Conservation (phyloP, 805 yeast genomes). For the Scheffersomyces spartinae region DNA sequence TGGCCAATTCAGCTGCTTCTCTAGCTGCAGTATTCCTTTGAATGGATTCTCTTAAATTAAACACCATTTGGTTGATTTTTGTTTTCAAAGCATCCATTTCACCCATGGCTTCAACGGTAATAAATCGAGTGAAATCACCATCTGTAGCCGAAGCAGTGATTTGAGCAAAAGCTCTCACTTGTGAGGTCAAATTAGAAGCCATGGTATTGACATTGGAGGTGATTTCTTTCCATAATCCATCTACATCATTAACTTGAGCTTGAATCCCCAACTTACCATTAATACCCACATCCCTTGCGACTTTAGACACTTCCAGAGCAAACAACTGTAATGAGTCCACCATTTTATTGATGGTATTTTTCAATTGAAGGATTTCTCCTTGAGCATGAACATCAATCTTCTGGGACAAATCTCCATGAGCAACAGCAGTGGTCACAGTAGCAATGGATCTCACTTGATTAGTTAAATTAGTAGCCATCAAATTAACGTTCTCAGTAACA, state of each 20-base stretch:
- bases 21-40: slow-evolving; percentile 89
- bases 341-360: slow-evolving; percentile 83
- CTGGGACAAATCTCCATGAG: slow-evolving; percentile 77
- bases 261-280: slow-evolving; percentile 90
- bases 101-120: slow-evolving; percentile 86
- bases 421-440: slow-evolving; percentile 85
- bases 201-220: slow-evolving; percentile 85
- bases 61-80: slow-evolving; percentile 70
- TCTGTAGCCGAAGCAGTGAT: slow-evolving; percentile 92
- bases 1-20: slow-evolving; percentile 89
- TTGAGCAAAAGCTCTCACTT: slow-evolving; percentile 87
- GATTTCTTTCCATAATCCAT: slow-evolving; percentile 86
- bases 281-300: slow-evolving; percentile 87
- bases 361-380: slow-evolving; percentile 79
- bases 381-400: slow-evolving; percentile 85
- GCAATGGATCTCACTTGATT: slow-evolving; percentile 85
- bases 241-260: slow-evolving; percentile 84
- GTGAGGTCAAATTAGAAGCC: slow-evolving; percentile 90
- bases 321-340: slow-evolving; percentile 83
- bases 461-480: slow-evolving; percentile 38
- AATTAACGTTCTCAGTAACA: slow-evolving; percentile 34
- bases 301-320: slow-evolving; percentile 81
- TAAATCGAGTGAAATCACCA: slow-evolving; percentile 83
- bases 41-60: slow-evolving; percentile 76
- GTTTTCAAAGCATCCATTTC: slow-evolving; percentile 72